Percentiles rank a stretch among this genome's conserved stretches.
Conservation (phyloP, 257 asterid genomes). For the Orobanche coerulescens region DNA sequence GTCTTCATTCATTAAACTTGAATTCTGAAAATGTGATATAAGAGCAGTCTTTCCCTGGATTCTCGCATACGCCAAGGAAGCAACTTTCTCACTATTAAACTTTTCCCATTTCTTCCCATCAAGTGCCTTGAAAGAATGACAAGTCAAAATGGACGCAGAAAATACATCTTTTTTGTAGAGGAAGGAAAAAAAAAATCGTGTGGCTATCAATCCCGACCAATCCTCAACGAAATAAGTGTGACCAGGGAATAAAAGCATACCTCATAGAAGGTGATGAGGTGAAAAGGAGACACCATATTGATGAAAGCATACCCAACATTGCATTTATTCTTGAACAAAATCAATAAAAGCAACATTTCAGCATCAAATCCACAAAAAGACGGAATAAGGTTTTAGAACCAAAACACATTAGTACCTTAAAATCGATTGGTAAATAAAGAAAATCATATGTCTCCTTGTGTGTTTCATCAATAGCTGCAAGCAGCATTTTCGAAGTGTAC, state of each 20-base stretch:
- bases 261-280: constrained; percentile 74
- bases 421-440: constrained; percentile 91
- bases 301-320: constrained; percentile 97
- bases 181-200: too few relatives aligned
- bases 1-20: constrained; percentile 96
- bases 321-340: constrained; percentile 77
- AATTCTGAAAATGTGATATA: constrained; percentile 85
- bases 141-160: not conserved
- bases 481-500: constrained; percentile 96
- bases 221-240: not conserved
- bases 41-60: constrained; percentile 84
- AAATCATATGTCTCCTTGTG: constrained; percentile 91
- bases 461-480: constrained; percentile 79
- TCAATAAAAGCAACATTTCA: not conserved
- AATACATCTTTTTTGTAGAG: too few relatives aligned
- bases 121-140: constrained; percentile 42
- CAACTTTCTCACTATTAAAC: constrained; percentile 91
- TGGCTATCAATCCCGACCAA: not conserved
- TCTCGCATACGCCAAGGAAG: constrained; percentile 88
- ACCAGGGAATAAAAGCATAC: constrained; percentile 26
- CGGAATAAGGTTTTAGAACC: not conserved
- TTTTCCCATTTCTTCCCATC: constrained; percentile 98
- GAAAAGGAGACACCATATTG: constrained; percentile 84
- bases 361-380: constrained; percentile 11
- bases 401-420: constrained; percentile 52